Conservation (phyloP, 2,329 filamentous ascomycete genomes). For the Dichotomopilus funicola region DNA sequence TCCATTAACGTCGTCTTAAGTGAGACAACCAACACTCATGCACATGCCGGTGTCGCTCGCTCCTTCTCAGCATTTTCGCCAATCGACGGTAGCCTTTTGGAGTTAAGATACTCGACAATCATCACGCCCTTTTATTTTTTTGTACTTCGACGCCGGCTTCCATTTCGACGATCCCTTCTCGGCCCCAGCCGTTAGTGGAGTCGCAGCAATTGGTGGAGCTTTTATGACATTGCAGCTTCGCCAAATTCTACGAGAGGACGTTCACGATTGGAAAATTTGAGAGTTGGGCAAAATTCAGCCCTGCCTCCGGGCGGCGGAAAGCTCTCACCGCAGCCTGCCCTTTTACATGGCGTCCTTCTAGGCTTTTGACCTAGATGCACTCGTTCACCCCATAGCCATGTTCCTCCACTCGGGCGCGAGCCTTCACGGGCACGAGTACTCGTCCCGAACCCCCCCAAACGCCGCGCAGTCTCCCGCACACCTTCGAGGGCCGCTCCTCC, state of each 20-base stretch:
- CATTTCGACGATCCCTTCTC: too few species aligned
- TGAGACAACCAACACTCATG: background rate
- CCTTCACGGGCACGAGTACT: conserved; percentile 56
- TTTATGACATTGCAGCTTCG: background rate
- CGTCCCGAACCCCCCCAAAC: conserved; percentile 31
- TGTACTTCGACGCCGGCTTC: too few species aligned
- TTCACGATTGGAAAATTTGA: background rate
- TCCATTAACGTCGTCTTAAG: background rate
- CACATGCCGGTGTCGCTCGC: too few species aligned
- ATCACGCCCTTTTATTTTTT: too few species aligned
- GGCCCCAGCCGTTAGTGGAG: too few species aligned
- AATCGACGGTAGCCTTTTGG: too few species aligned
- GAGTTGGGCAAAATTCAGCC: background rate
- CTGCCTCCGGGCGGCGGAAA: background rate
- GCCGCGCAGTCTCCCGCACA: conserved; percentile 27
- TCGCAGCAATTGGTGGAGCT: background rate
- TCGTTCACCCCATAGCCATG: conserved; percentile 36
- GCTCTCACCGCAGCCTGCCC: conserved; percentile 8
- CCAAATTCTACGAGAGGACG: background rate
- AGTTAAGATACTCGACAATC: too few species aligned
- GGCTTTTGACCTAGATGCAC: too few species aligned
- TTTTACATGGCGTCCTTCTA: background rate
- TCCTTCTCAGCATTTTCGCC: too few species aligned
- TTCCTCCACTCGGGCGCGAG: conserved; percentile 54
- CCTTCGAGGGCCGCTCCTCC: conserved; percentile 36